Percentiles rank a stretch among this genome's conserved stretches.
phyloP scores from a whole-genome alignment of 192 early-diverging fungal species.

The Obelidium mucronatum region DNA sequence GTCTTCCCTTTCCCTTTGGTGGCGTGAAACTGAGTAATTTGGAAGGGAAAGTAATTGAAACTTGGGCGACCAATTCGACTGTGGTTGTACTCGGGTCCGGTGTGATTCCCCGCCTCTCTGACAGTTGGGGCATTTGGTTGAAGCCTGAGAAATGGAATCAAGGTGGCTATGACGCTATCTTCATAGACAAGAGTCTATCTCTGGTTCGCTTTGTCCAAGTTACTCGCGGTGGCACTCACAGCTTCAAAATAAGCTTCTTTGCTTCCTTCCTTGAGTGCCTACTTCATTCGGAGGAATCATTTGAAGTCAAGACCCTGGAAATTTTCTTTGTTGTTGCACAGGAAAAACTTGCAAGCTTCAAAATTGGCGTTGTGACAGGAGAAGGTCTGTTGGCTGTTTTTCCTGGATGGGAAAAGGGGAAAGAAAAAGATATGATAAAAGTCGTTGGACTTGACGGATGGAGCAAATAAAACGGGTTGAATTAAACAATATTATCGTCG shows the following conservation, averaged over 20 bases:
- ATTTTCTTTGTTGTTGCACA: background rate
- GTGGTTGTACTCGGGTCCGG: no score
- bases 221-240: background rate
- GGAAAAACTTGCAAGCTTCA: background rate
- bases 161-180: no score
- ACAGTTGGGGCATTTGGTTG: no score
- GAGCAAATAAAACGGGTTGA: no score
- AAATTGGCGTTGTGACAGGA: background rate
- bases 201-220: background rate
- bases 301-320: background rate
- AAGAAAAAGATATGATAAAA: background rate
- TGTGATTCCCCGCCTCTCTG: no score
- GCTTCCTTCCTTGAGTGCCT: background rate
- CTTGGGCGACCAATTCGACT: no score
- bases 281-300: background rate
- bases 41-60: no score
- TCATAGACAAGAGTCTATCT: no score
- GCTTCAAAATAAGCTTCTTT: background rate
- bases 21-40: no score
- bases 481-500: no score
- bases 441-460: background rate
- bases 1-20: no score
- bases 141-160: no score
- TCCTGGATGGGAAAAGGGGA: background rate
- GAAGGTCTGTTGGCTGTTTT: constrained; percentile 3